A percentile compares a stretch with the other conserved stretches of the same genome.
Evolutionary conservation across 306 rosid species (phyloP).

Genomic region (Malus sieversii): DNA sequence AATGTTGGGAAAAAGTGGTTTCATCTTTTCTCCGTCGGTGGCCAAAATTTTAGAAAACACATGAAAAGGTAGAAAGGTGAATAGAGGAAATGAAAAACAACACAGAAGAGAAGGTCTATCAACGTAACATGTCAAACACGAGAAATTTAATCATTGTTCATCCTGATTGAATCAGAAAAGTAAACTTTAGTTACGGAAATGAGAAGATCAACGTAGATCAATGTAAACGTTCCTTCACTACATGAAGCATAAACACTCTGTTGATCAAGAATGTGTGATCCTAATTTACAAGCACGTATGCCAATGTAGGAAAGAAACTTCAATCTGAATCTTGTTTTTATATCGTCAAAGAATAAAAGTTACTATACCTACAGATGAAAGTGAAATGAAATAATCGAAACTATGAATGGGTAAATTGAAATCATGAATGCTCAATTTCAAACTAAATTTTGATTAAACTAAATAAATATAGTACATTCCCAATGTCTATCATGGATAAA

Average conservation of each 20-base stretch:
- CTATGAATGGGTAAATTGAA: neutral
- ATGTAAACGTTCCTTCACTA: neutral
- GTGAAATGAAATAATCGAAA: neutral
- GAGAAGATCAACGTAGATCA: neutral
- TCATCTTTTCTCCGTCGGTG: neutral
- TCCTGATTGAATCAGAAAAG: neutral
- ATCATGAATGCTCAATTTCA: conserved; percentile 19
- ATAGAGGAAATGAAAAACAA: neutral
- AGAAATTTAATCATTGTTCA: neutral
- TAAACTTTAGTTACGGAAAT: no score
- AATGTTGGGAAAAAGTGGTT: neutral
- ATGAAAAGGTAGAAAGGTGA: neutral
- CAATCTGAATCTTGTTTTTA: neutral
- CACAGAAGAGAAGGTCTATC: neutral
- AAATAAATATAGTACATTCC: conserved; percentile 42
- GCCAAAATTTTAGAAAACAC: neutral
- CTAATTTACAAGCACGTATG: no score
- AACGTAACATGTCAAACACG: neutral
- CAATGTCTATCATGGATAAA: conserved; percentile 33
- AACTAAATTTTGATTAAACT: conserved; percentile 29
- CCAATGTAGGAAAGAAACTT: neutral
- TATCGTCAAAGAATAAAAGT: neutral
- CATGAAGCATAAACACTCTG: no score
- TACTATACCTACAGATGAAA: neutral
- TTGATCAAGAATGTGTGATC: no score